These are phyloP conservation scores for Penicillium sp. DNA, from an alignment of 2,329 filamentous ascomycete genomes.

Conservation along the genomic window DNA sequence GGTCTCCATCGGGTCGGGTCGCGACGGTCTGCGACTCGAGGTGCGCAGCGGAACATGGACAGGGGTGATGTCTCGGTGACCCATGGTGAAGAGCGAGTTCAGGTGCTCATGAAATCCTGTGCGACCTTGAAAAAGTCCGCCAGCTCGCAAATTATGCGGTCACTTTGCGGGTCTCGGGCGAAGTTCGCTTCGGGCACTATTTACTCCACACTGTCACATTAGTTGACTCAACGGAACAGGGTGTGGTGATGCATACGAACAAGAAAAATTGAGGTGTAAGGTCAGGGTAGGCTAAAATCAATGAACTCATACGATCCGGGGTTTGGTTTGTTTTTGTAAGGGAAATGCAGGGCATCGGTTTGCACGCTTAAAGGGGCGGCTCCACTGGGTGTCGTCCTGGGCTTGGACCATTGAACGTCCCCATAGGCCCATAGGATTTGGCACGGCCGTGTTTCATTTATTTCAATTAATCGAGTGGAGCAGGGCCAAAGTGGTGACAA, in stretches of 20 bases:
- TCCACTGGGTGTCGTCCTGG: constrained; percentile 9
- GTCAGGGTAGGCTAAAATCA: background rate
- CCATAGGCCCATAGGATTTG: constrained; percentile 9
- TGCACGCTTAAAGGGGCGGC: constrained; percentile 17
- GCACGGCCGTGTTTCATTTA: constrained; percentile 22
- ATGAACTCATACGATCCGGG: background rate
- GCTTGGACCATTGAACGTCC: constrained; percentile 4
- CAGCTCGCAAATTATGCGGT: background rate
- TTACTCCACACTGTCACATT: constrained; percentile 14
- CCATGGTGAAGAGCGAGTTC: constrained; percentile 11
- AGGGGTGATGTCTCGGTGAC: constrained; percentile 14
- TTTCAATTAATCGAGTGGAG: constrained; percentile 14
- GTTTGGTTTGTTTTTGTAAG: constrained; percentile 7
- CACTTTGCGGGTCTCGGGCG: background rate
- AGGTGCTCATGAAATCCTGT: constrained; percentile 10
- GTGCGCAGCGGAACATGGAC: constrained; percentile 27
- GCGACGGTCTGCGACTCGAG: constrained; percentile 18
- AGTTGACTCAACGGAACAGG: background rate
- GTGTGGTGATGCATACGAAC: background rate
- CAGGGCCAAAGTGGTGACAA: constrained; percentile 5
- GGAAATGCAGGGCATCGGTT: background rate
- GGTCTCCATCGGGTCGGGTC: constrained; percentile 16
- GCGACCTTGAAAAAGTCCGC: background rate
- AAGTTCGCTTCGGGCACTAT: constrained; percentile 4
- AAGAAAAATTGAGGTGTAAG: background rate